phyloP scores from a whole-genome alignment of 192 early-diverging fungal genomes.

The Mortierella alpina region DNA sequence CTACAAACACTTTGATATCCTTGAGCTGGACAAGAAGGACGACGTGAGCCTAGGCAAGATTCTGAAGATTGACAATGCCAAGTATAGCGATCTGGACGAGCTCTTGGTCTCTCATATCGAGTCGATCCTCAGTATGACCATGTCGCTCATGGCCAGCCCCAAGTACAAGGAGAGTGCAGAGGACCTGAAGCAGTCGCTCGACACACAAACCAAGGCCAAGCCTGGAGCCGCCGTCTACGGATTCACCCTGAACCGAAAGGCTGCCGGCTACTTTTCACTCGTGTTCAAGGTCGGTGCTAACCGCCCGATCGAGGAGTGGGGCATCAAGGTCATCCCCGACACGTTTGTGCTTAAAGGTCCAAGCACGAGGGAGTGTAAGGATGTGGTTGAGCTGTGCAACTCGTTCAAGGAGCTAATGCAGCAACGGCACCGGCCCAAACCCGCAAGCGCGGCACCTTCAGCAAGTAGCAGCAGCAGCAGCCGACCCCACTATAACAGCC shows the following conservation, averaged over 20 bases:
- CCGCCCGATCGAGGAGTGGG: conserved; percentile 72
- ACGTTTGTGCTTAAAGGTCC: conserved; percentile 79
- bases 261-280: conserved; percentile 79
- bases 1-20: conserved; percentile 90
- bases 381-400: conserved; percentile 83
- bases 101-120: conserved; percentile 91
- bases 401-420: conserved; percentile 64
- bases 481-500: conserved; percentile 43
- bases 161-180: conserved; percentile 81
- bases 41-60: conserved; percentile 76
- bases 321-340: conserved; percentile 80
- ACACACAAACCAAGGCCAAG: conserved; percentile 62
- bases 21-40: conserved; percentile 76
- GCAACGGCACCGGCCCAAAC: conserved; percentile 32
- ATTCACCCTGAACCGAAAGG: conserved; percentile 72
- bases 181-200: conserved; percentile 62
- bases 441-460: conserved; percentile 8
- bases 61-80: conserved; percentile 73
- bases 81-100: conserved; percentile 92
- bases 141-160: conserved; percentile 73
- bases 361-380: conserved; percentile 75
- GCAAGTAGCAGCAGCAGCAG: conserved; percentile 10
- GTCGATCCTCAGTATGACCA: conserved; percentile 77
- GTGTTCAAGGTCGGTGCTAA: conserved; percentile 82
- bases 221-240: conserved; percentile 85